Percentiles rank a stretch among this genome's conserved stretches.
These are phyloP conservation scores for Jamesozyma piceae DNA, from an alignment of 805 yeast species.

Conservation along the genomic window DNA sequence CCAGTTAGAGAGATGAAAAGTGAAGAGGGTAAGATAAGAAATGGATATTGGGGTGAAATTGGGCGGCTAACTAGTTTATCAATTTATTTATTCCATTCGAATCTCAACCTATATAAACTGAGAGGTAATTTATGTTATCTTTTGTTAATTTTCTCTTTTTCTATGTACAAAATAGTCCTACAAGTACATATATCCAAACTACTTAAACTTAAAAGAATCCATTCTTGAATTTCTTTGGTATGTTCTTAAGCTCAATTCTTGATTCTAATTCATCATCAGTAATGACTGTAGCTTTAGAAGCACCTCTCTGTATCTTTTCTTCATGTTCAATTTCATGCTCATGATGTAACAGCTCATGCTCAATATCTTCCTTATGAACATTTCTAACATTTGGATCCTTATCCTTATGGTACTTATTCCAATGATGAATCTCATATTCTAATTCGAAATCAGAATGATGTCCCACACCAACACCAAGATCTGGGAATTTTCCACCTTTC, in stretches of 20 bases:
- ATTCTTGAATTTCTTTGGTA: constrained; percentile 34
- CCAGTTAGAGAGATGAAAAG: too few relatives aligned
- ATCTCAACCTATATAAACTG: too few relatives aligned
- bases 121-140: too few relatives aligned
- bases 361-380: constrained; percentile 82
- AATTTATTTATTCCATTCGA: too few relatives aligned
- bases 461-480: constrained; percentile 87
- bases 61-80: too few relatives aligned
- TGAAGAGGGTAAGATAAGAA: too few relatives aligned
- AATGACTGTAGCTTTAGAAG: constrained; percentile 30
- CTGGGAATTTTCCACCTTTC: constrained; percentile 71
- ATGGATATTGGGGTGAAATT: too few relatives aligned
- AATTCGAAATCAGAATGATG: constrained; percentile 90
- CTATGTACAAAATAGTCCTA: too few relatives aligned
- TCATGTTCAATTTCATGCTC: constrained; percentile 72
- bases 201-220: constrained; percentile 16
- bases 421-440: constrained; percentile 91
- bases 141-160: too few relatives aligned
- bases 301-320: constrained; percentile 29
- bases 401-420: constrained; percentile 71
- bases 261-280: constrained; percentile 34
- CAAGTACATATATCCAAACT: neutral
- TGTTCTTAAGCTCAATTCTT: constrained; percentile 29
- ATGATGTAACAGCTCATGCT: constrained; percentile 76
- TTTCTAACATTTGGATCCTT: constrained; percentile 72